Evolutionary conservation across 352 stramenopile species (phyloP).

Genomic region (Phytophthora vignae): DNA sequence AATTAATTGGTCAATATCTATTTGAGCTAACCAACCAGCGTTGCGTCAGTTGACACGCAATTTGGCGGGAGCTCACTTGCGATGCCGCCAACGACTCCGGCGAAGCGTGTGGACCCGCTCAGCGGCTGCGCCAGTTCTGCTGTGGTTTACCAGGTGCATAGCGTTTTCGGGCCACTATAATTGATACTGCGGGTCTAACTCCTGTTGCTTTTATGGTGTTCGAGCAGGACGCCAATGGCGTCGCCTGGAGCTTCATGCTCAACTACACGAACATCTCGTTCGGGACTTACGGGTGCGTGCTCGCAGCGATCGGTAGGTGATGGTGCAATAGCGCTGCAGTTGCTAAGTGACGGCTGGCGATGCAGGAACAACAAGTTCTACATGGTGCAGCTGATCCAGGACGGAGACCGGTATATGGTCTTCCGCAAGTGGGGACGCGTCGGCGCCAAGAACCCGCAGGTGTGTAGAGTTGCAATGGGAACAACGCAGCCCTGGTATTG

Average conservation of each 20-base stretch:
- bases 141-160: conserved; percentile 37
- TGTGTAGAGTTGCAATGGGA: conserved; percentile 10
- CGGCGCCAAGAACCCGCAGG: conserved; percentile 69
- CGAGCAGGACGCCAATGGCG: conserved; percentile 37
- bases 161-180: background rate
- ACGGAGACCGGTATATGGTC: conserved; percentile 49
- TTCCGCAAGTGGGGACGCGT: conserved; percentile 81
- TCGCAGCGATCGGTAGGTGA: background rate
- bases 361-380: conserved; percentile 81
- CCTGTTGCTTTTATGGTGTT: conserved; percentile 1
- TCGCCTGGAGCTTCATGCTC: conserved; percentile 56
- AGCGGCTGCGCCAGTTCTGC: conserved; percentile 37
- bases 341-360: background rate
- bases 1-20: conserved; percentile 31
- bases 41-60: conserved; percentile 15
- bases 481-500: background rate
- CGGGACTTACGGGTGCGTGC: conserved; percentile 50
- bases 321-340: background rate
- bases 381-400: conserved; percentile 72
- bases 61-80: conserved; percentile 15
- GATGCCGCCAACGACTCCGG: conserved; percentile 12
- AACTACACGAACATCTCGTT: conserved; percentile 64
- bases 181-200: background rate
- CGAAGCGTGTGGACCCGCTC: conserved; percentile 40
- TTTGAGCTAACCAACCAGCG: conserved; percentile 15